Evolutionary conservation across 176 grass and related monocot species (phyloP).

Genomic region (Triticum dicoccoides): DNA sequence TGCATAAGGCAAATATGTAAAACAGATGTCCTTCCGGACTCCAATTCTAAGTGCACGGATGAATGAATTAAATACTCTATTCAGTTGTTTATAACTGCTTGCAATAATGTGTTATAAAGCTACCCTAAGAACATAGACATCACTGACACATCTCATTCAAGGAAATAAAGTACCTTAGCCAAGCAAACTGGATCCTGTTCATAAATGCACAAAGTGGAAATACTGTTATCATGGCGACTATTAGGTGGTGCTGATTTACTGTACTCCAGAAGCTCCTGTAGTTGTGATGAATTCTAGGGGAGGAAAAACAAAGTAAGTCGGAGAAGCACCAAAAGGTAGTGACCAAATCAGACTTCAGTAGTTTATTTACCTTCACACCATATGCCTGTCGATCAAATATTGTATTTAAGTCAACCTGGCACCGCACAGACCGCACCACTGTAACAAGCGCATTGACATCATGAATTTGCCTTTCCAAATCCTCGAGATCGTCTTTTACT

Average conservation of each 20-base stretch:
- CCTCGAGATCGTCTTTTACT: conserved; percentile 55
- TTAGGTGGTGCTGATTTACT: conserved; percentile 56
- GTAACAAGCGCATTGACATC: conserved; percentile 69
- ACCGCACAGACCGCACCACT: conserved; percentile 68
- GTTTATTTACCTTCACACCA: conserved; percentile 66
- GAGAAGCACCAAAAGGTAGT: conserved; percentile 5
- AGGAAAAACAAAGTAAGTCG: conserved; percentile 3
- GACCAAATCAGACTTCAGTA: neutral
- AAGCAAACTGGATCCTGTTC: conserved; percentile 65
- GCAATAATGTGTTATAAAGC: conserved; percentile 4
- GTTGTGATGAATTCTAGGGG: conserved; percentile 59
- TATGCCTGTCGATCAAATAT: conserved; percentile 80
- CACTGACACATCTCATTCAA: conserved; percentile 17
- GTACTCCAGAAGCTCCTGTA: conserved; percentile 79
- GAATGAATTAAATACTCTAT: neutral
- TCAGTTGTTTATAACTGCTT: neutral
- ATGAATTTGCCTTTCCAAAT: conserved; percentile 80
- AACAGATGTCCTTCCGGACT: neutral
- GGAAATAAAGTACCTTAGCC: conserved; percentile 58
- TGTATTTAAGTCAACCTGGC: conserved; percentile 83
- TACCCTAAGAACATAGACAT: neutral
- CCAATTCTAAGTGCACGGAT: neutral
- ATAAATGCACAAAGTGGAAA: conserved; percentile 69
- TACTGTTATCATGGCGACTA: conserved; percentile 63
- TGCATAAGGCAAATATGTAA: neutral